A percentile compares a stretch with the other conserved stretches of the same genome.
Evolutionary conservation across 108 stramenopile genomes (phyloP).

Genomic region (Seminavis robusta): DNA sequence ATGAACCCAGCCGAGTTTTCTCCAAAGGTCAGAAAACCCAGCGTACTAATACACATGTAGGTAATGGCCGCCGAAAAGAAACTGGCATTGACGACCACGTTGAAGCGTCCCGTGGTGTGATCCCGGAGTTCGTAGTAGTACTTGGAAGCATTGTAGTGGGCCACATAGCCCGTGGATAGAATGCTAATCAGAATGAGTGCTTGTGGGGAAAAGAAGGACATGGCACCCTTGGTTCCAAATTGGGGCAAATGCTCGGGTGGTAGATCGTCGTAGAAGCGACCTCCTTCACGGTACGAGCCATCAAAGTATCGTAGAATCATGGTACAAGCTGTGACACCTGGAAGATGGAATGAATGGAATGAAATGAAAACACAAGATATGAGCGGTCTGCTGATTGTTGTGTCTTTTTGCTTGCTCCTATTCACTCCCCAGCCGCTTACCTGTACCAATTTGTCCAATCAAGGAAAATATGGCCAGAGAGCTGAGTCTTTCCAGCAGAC

Average conservation of each 20-base stretch:
- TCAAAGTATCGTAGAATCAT: slow-evolving; percentile 60
- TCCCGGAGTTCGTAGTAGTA: slow-evolving; percentile 88
- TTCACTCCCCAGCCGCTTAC: too few relatives aligned
- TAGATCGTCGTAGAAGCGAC: slow-evolving; percentile 23
- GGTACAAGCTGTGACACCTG: slow-evolving; percentile 40
- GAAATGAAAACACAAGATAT: too few relatives aligned
- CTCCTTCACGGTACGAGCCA: slow-evolving; percentile 50
- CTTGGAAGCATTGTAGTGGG: slow-evolving; percentile 93
- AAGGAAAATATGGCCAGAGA: slow-evolving; percentile 66
- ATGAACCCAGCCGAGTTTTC: slow-evolving; percentile 66
- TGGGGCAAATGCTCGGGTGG: slow-evolving; percentile 31
- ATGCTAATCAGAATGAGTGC: slow-evolving; percentile 71
- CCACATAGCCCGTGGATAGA: slow-evolving; percentile 82
- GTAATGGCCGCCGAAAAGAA: slow-evolving; percentile 61
- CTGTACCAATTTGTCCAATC: too few relatives aligned
- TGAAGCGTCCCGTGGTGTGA: slow-evolving; percentile 71
- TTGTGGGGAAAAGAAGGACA: neutral
- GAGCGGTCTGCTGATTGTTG: too few relatives aligned
- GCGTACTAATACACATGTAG: slow-evolving; percentile 53
- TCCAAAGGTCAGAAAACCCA: slow-evolving; percentile 92
- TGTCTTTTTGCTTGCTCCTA: too few relatives aligned
- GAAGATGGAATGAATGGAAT: too few relatives aligned
- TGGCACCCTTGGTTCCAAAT: slow-evolving; percentile 63
- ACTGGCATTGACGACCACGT: slow-evolving; percentile 65
- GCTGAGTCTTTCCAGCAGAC: slow-evolving; percentile 69